Percentiles rank a stretch among this genome's conserved stretches.
Conservation (phyloP, 768 basidiomycete species). For the Hemileccinum impolitum region DNA sequence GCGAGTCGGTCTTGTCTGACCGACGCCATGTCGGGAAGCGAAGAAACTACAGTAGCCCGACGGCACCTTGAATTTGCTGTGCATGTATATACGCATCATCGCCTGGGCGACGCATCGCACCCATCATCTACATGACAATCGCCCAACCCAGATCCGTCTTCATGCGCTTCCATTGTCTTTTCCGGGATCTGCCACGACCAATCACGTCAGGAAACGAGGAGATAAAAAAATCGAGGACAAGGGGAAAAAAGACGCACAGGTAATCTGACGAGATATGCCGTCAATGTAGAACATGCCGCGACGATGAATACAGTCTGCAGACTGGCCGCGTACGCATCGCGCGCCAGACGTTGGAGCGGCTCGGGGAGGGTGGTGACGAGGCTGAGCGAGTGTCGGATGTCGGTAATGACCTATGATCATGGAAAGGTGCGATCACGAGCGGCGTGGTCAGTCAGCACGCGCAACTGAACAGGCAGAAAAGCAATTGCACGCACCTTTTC, state of each 20-base stretch:
- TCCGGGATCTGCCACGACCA: neutral
- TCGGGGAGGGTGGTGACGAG: constrained; percentile 10
- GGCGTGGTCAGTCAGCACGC: neutral
- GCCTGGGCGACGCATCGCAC: neutral
- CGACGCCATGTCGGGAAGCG: too few species aligned
- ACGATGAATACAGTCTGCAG: constrained; percentile 17
- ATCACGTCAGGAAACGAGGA: neutral
- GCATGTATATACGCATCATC: neutral
- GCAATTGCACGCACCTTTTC: constrained; percentile 1
- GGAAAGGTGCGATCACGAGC: neutral
- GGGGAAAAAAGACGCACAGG: constrained; percentile 8
- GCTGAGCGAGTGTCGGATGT: constrained; percentile 19
- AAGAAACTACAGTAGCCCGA: too few species aligned
- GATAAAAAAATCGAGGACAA: neutral
- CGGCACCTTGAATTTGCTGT: too few species aligned
- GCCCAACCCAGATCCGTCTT: neutral
- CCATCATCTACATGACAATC: neutral
- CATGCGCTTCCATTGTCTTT: neutral
- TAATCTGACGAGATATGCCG: constrained; percentile 15
- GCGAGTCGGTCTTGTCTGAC: too few species aligned
- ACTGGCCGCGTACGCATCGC: constrained; percentile 21
- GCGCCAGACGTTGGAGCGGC: constrained; percentile 12
- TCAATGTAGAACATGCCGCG: constrained; percentile 18
- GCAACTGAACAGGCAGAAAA: neutral
- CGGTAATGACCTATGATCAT: constrained; percentile 9